Base-by-base conservation (phyloP, 2,329 filamentous ascomycete genomes). In the Pseudogymnoascus sp. region DNA sequence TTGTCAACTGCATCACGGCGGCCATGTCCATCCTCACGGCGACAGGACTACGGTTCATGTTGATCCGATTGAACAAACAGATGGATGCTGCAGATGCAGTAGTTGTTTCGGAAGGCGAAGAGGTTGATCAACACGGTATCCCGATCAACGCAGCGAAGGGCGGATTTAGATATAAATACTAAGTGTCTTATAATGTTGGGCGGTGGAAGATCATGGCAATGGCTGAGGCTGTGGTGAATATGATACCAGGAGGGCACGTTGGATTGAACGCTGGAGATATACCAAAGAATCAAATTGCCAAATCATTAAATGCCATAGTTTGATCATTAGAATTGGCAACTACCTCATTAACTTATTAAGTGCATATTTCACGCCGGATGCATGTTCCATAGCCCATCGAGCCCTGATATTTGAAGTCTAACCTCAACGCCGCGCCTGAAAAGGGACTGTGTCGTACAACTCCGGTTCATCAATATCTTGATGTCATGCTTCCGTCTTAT, bases 21-120 rank as follows among this genome's bases (percentile, higher is more conserved):
- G 81, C 84, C 21, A 71, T 91, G 50, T 84, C 88, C 1, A 86
- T 91, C 50, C 68, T 84, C 25, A 81, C 84, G 64, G 88, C 88
- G 0, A 83, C 83, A 0, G 73, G 85, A 2, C 77, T 92, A 68
- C 78, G 88, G 8, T 77, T 86, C 37, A 83, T 90, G 40, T 78
- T 93, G 25, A 79, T 82, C 12, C 77, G 82, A 46, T 71, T 91
- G 69, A 93, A 92, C 70, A 85, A 81, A 77, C 89, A 85, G 73
- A 77, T 92, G 2, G 88, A 90, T 56, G 77, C 78, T 12, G 88
- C 87, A 0, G 82, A 88, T 68, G 76, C 70, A 36, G 81, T 84
- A 14, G 76, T 80, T 66, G 83, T 82, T 3, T 82, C 80, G 7
- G 65, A 67, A 31, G 62, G 61, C 34, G 66, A 63, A 12, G 68